Evolutionary conservation across 495 filamentous ascomycete genomes (phyloP).

Genomic region (Aspergillus coremiiformis): DNA sequence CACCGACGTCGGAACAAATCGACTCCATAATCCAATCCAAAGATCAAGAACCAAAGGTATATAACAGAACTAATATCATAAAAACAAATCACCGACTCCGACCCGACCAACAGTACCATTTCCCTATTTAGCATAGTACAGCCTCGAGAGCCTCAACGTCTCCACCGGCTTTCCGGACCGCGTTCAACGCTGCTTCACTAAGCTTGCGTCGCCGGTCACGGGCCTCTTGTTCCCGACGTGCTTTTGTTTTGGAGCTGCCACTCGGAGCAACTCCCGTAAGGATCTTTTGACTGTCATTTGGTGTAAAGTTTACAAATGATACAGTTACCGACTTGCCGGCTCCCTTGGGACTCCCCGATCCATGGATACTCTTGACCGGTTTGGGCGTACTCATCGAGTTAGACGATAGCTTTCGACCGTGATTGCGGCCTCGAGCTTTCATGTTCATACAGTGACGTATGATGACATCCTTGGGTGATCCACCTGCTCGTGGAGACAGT

Average conservation of each 20-base stretch:
- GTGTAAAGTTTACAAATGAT: conserved; percentile 90
- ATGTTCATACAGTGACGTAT: conserved; percentile 14
- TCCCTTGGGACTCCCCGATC: conserved; percentile 27
- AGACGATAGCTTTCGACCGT: conserved; percentile 33
- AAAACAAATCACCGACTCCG: not conserved
- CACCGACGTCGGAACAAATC: not conserved
- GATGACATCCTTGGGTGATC: conserved; percentile 21
- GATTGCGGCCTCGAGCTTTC: conserved; percentile 26
- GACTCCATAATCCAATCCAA: not conserved
- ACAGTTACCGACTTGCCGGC: conserved; percentile 39
- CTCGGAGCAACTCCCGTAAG: conserved; percentile 87
- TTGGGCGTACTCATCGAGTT: conserved; percentile 32
- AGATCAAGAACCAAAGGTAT: not conserved
- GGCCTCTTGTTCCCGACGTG: conserved; percentile 78
- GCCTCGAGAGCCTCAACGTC: conserved; percentile 54
- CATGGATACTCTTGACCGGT: conserved; percentile 21
- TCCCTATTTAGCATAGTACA: conserved; percentile 29
- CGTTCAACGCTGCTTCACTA: conserved; percentile 63
- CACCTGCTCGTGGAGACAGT: conserved; percentile 29
- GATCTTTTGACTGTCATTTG: conserved; percentile 68
- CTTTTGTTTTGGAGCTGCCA: conserved; percentile 89
- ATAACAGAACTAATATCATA: conserved; percentile 2
- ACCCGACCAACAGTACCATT: conserved; percentile 1
- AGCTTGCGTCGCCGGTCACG: conserved; percentile 68
- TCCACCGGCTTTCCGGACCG: conserved; percentile 71